These are phyloP conservation scores for Phyllosticta paracitricarpa DNA, from an alignment of 2,329 filamentous ascomycete species.

Conservation along the genomic window DNA sequence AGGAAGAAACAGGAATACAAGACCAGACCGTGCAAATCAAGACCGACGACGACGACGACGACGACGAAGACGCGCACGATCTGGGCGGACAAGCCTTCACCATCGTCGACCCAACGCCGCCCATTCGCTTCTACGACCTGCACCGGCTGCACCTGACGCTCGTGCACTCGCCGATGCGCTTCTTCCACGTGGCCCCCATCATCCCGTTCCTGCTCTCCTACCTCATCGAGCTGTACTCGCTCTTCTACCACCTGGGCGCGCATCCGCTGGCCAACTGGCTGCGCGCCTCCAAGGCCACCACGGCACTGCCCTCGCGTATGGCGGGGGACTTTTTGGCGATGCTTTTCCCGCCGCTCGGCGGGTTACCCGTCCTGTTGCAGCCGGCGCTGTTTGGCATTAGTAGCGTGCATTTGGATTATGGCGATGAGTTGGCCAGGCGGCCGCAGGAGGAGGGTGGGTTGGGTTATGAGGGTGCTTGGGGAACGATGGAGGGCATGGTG, in stretches of 20 bases:
- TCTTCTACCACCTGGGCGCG: conserved; percentile 17
- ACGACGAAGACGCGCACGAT: conserved; percentile 8
- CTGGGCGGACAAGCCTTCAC: conserved; percentile 39
- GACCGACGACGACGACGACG: not conserved
- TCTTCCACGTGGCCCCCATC: conserved; percentile 26
- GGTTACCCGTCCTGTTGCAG: conserved; percentile 31
- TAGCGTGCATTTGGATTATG: conserved; percentile 26
- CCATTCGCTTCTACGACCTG: conserved; percentile 33
- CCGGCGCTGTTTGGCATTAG: conserved; percentile 26
- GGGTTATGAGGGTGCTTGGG: conserved; percentile 31
- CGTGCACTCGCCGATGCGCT: conserved; percentile 22
- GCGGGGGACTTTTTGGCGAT: not conserved
- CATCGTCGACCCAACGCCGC: conserved; percentile 42
- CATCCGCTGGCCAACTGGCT: not conserved
- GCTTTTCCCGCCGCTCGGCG: conserved; percentile 19
- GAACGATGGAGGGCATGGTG: conserved; percentile 32
- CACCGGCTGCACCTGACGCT: conserved; percentile 27
- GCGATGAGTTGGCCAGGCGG: conserved; percentile 27
- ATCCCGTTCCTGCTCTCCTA: conserved; percentile 31
- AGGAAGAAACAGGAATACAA: not conserved
- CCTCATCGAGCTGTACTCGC: conserved; percentile 28
- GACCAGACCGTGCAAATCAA: not conserved
- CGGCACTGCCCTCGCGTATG: not conserved
- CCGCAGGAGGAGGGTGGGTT: conserved; percentile 25
- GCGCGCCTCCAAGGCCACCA: not conserved